Evolutionary conservation across 2,329 filamentous ascomycete species (phyloP).

Genomic region (Fusarium buxicola): DNA sequence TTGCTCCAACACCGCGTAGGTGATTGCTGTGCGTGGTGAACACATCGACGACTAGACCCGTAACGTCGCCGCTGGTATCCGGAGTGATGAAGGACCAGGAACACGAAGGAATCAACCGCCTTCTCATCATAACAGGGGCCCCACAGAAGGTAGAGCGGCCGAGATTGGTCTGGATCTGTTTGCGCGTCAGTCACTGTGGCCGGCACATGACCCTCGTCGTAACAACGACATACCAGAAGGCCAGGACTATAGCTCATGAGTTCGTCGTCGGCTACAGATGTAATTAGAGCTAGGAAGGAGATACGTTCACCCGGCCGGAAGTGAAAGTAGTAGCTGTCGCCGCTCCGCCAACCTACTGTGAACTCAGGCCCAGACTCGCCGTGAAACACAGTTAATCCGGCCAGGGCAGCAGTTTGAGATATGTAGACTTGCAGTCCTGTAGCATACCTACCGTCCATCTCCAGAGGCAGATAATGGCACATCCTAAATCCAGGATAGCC

Average conservation of each 20-base stretch:
- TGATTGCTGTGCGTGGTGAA: neutral
- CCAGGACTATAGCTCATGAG: neutral
- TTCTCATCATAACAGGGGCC: neutral
- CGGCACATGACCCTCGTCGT: neutral
- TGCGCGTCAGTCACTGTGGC: neutral
- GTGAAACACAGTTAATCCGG: neutral
- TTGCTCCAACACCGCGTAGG: constrained; percentile 2
- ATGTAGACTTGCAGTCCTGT: neutral
- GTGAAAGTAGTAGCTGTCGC: neutral
- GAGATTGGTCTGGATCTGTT: constrained; percentile 4
- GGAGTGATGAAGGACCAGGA: constrained; percentile 17
- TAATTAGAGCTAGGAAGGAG: neutral
- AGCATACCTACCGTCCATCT: neutral
- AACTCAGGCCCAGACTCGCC: neutral
- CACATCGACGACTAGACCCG: constrained; percentile 8
- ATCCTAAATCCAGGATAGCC: neutral
- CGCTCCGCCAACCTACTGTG: neutral
- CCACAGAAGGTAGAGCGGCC: constrained; percentile 12
- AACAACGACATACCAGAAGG: neutral
- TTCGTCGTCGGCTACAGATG: neutral
- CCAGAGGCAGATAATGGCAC: constrained; percentile 1
- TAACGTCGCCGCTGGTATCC: constrained; percentile 6
- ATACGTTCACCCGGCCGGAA: neutral
- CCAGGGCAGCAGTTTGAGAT: neutral
- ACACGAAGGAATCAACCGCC: neutral